Evolutionary conservation across 768 basidiomycete species (phyloP), one percentile per base, ranked within the genome.

Genomic region (Cystobasidium tubakii): DNA sequence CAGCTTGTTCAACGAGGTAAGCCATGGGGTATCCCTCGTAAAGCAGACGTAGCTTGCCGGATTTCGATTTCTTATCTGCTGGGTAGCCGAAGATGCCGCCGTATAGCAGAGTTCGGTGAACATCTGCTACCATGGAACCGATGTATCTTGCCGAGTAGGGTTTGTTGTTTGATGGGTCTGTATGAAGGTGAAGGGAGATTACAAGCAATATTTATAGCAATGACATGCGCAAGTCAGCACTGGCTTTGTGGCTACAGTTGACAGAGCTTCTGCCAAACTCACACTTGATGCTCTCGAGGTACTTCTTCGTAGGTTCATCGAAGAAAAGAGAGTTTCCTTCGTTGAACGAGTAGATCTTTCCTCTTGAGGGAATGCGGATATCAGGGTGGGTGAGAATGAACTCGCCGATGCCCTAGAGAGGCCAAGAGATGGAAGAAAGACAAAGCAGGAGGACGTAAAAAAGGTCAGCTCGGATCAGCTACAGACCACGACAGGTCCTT

Each of bases 21-120:
- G 92, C 90, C 94, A 97, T 96, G 23, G 94, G 95, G 85, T 96
- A 97, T 1, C 92, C 95, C 82, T 98, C 96, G 78, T 98, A 99
- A 57, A 99, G 84, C 80, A 98, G 83, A 79, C 96, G 86, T 78
- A 99, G 85, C 83, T 99, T 99, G 60, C 96, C 95, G 72, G 83
- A 88, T 85, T 95, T 96, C 83, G 87, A 90, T 86, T 98, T 98
- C 86, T 91, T 96, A 83, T 99, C 96, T 79, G 88, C 88, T 9
- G 96, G 96, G 82, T 99, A 99, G 10, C 93, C 95, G 79, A 99
- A 99, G 79, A 99, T 98, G 53, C 96, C 96, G 27, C 96, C 96
- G 80, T 99, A 99, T 1, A 99, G 84, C 36, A 99, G 83, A 6
- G 95, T 99, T 77, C 95, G 86, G 82, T 96, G 93, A 29, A 97